Evolutionary conservation across 2,329 filamentous ascomycete species (phyloP), one percentile per base, ranked within the genome.

Genomic region (Cryphonectria radicalis): DNA sequence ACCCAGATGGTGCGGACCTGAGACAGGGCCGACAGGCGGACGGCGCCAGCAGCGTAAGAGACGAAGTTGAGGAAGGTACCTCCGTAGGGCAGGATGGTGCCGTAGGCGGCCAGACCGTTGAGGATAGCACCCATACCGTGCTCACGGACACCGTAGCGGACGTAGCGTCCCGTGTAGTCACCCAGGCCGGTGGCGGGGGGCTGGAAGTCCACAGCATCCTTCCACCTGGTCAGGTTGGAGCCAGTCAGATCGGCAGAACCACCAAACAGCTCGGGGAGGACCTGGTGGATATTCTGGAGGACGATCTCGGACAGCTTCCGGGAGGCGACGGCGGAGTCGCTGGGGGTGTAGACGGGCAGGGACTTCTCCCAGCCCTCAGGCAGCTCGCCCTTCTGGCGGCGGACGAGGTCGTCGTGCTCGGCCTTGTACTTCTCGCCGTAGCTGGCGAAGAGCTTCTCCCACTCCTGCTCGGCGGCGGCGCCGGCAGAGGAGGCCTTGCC

Each of bases 31-130:
- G 95, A 97, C 73, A 99, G 91, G 85, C 96, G 95, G 81, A 98
- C 92, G 79, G 96, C 92, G 84, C 96, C 96, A 76, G 96, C 94
- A 77, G 93, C 95, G 83, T 99, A 99, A 37, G 95, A 98, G 77
- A 98, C 94, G 84, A 99, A 99, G 92, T 98, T 99, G 77, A 99
- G 88, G 91, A 99, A 99, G 79, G 96, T 98, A 85, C 96, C 96
- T 76, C 91, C 91, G 77, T 95, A 97, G 77, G 96, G 96, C 80
- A 99, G 92, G 80, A 98, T 87, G 79, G 94, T 97, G 78, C 96
- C 96, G 84, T 98, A 99, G 74, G 95, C 96, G 75, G 94, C 90
- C 73, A 99, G 88, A 86, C 96, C 96, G 88, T 97, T 97, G 86
- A 97, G 92, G 84, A 97, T 93, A 79, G 93, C 93, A 80, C 92